phyloP scores from a whole-genome alignment of 78 protist genomes.

The Blattamonas nauphoetae region DNA sequence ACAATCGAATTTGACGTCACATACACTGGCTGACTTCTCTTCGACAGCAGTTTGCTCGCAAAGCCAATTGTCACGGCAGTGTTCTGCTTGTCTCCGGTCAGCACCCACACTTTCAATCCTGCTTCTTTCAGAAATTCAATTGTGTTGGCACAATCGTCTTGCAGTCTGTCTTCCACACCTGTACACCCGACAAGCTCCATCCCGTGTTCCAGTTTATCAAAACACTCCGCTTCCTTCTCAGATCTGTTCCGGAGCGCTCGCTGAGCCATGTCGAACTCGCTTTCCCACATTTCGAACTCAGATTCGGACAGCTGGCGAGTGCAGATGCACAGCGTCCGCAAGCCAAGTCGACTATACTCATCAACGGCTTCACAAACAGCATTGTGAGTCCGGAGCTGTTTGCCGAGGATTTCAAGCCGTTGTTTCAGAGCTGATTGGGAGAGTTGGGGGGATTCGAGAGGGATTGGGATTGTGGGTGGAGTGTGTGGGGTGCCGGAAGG shows the following conservation, averaged over 20 bases:
- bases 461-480: too few species aligned
- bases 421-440: too few species aligned
- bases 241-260: neutral
- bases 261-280: neutral
- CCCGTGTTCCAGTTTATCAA: neutral
- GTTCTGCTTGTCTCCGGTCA: slow-evolving; percentile 94
- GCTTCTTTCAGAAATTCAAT: neutral
- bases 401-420: too few species aligned
- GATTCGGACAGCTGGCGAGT: neutral
- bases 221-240: neutral
- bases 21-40: too few species aligned
- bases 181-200: neutral
- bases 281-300: neutral
- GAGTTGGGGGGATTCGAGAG: too few species aligned
- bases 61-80: slow-evolving; percentile 91
- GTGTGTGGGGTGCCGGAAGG: too few species aligned
- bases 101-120: slow-evolving; percentile 81
- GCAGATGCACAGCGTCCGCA: neutral
- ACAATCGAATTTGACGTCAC: too few species aligned
- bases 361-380: too few species aligned
- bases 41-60: slow-evolving; percentile 56
- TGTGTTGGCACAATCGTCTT: neutral
- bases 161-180: neutral
- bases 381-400: too few species aligned
- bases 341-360: too few species aligned